Base-by-base conservation (phyloP, 176 grass and related monocot species). In the Carex pumila region DNA sequence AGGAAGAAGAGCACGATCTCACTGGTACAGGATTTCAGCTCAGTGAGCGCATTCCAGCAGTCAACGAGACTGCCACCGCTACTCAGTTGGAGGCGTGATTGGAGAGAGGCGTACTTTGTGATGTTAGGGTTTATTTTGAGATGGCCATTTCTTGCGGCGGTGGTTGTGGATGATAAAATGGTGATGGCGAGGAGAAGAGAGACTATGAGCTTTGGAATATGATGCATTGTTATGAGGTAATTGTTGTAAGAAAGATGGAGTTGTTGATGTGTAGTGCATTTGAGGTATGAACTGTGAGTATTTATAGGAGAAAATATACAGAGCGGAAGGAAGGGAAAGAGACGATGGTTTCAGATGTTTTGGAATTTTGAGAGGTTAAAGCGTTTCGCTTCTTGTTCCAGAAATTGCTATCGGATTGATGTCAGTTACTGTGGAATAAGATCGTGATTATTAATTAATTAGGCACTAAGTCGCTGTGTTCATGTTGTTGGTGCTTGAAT, bases 1-100 rank as follows among this genome's bases (percentile, higher is more conserved):
- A 94, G 2, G 86, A 94, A 89, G 92, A 98, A 94, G 41, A 98
- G 68, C 10, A 94, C 79, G 66, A 98, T 94, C 90, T 98, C 92
- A 79, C 45, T 87, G 18, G 86, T 87, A 88, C 89, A 98, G 2
- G 91, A 85, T 22, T 88, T 57, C 21, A 93, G 92, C 87, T 90
- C 62, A 39, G 81, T 54, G 53, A 94, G 70, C 6, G 92, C 87
- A 39, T 79, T 89, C 92, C 89, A 90, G 92, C 92, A 93, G 74
- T 94, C 88, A 0, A 61, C 67, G 15, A 92, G 60, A 5, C 5
- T 3, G 37, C 37, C 37, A 25, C 79, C 58, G 25, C 65, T 84
- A 52, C 32, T 56, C 11, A 65, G 50, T 18, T 43, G 17, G 19
- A 78, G 52, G 15, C 41, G 21, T 1, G 45, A 65, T 34, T 78